phyloP scores from a whole-genome alignment of 805 yeast species.

The Saccharomyces kudriavzevii region DNA sequence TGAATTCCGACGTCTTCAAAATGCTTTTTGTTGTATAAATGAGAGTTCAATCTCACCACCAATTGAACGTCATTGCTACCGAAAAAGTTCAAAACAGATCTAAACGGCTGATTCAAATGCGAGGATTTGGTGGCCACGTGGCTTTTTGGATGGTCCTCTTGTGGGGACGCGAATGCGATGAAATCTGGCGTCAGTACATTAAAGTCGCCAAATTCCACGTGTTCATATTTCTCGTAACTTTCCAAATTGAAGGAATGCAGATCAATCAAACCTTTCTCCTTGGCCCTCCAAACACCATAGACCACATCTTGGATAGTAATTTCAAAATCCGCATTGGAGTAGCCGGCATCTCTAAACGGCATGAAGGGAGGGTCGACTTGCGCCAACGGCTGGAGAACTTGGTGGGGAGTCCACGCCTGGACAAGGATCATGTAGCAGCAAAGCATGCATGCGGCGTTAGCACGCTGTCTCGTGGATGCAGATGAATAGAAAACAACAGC shows the following conservation, averaged over 20 bases:
- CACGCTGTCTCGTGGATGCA: conserved; percentile 69
- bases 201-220: conserved; percentile 96
- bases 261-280: conserved; percentile 83
- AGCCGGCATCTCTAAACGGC: conserved; percentile 96
- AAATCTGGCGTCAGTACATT: conserved; percentile 87
- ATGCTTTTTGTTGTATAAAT: conserved; percentile 75
- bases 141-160: conserved; percentile 43
- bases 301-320: conserved; percentile 90
- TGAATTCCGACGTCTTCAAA: conserved; percentile 77
- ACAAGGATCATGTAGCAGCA: conserved; percentile 93
- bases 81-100: conserved; percentile 74
- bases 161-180: conserved; percentile 96
- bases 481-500: conserved; percentile 88
- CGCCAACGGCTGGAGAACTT: conserved; percentile 87
- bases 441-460: conserved; percentile 89
- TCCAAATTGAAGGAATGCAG: conserved; percentile 81
- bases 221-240: conserved; percentile 87
- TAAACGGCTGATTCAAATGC: conserved; percentile 62
- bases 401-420: conserved; percentile 97
- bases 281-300: conserved; percentile 96
- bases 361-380: conserved; percentile 90
- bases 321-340: conserved; percentile 89
- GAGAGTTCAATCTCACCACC: conserved; percentile 89
- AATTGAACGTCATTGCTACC: conserved; percentile 64
- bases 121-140: conserved; percentile 8